Percentiles rank a stretch among this genome's conserved stretches.
Evolutionary conservation across 2,329 filamentous ascomycete genomes (phyloP).

Genomic region (Aspergillus spinulosporus): DNA sequence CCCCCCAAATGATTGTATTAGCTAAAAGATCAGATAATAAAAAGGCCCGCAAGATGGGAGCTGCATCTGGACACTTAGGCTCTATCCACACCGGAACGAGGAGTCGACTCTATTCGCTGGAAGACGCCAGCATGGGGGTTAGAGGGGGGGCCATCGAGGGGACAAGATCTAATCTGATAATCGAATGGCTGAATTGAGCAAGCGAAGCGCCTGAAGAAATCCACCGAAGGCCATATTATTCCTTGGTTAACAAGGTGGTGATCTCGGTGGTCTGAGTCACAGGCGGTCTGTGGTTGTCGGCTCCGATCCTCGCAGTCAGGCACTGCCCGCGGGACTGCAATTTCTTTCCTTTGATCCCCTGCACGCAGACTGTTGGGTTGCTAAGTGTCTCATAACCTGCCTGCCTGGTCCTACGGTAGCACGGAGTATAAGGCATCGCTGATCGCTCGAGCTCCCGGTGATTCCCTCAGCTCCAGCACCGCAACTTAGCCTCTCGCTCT

Average conservation of each 20-base stretch:
- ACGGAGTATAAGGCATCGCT: not conserved
- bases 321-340: not conserved
- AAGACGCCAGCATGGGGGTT: constrained; percentile 2
- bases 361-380: constrained; percentile 11
- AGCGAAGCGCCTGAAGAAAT: not conserved
- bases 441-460: constrained; percentile 2
- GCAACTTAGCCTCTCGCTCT: constrained; percentile 1
- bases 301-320: constrained; percentile 13
- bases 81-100: constrained; percentile 18
- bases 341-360: constrained; percentile 7
- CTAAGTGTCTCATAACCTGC: constrained; percentile 4
- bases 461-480: constrained; percentile 12
- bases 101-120: constrained; percentile 17
- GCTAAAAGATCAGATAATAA: constrained; percentile 28
- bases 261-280: constrained; percentile 18
- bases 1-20: constrained; percentile 9
- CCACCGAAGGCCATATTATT: not conserved
- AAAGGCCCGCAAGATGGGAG: constrained; percentile 8
- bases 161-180: constrained; percentile 20
- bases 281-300: constrained; percentile 13
- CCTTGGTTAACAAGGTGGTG: constrained; percentile 3
- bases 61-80: constrained; percentile 18
- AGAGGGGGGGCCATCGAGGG: not conserved
- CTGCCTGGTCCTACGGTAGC: not conserved
- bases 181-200: constrained; percentile 4